These are phyloP conservation scores for Candolleomyces eurysporus DNA, from an alignment of 768 basidiomycete genomes.

Conservation along the genomic window DNA sequence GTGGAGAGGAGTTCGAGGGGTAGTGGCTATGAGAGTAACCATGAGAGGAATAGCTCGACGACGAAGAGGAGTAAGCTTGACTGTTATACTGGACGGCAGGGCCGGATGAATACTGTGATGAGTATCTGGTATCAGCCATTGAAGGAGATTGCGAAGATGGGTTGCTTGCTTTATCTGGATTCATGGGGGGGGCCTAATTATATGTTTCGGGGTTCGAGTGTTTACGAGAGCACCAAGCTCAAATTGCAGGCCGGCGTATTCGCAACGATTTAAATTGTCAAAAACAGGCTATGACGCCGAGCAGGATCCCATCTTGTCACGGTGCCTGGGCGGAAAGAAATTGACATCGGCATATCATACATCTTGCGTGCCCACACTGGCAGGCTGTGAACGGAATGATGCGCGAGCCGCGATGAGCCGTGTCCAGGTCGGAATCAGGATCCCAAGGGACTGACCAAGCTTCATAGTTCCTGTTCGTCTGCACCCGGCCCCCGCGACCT, in stretches of 20 bases:
- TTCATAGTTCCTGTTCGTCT: background rate
- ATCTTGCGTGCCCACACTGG: conserved; percentile 1
- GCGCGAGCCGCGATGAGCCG: conserved; percentile 6
- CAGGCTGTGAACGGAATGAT: conserved; percentile 8
- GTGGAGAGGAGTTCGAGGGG: background rate
- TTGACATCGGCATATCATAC: conserved; percentile 13
- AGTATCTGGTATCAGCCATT: conserved; percentile 7
- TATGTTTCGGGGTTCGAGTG: conserved; percentile 3
- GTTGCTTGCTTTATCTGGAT: background rate
- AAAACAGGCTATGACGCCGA: conserved; percentile 9
- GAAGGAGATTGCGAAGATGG: background rate
- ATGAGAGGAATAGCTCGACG: background rate
- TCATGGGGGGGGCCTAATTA: conserved; percentile 7
- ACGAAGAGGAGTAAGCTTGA: background rate
- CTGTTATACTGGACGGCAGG: conserved; percentile 5
- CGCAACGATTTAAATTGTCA: conserved; percentile 16
- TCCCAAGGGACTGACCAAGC: background rate
- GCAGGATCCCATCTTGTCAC: conserved; percentile 11
- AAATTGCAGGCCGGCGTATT: conserved; percentile 11
- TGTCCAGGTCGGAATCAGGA: conserved; percentile 10
- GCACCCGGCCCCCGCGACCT: conserved; percentile 2
- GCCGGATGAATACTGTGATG: conserved; percentile 10
- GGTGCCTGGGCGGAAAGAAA: conserved; percentile 16
- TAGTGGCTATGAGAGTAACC: background rate
- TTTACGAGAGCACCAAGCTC: conserved; percentile 10